Evolutionary conservation across 139 green algal species (phyloP).

Genomic region (Marvania coccoides): DNA sequence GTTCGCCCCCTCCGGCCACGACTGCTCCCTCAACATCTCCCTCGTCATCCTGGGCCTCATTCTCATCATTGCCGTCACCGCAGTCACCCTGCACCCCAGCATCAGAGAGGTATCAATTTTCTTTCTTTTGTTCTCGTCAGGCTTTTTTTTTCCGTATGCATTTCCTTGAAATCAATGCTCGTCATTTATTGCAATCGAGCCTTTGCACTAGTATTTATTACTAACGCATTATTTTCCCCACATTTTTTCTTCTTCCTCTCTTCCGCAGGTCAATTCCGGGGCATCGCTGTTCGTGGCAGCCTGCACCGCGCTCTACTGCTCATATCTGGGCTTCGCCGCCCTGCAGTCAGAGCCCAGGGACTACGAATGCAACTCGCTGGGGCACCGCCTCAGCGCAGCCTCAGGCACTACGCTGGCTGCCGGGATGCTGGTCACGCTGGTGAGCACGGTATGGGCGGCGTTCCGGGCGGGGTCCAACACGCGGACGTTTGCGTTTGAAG

Average conservation of each 20-base stretch:
- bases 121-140: neutral
- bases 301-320: constrained; percentile 77
- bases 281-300: constrained; percentile 80
- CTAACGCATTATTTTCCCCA: neutral
- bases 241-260: neutral
- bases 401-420: constrained; percentile 66
- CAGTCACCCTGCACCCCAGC: constrained; percentile 52
- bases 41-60: constrained; percentile 75
- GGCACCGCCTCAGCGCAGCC: constrained; percentile 53
- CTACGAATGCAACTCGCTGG: constrained; percentile 90
- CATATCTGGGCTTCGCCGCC: constrained; percentile 84
- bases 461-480: constrained; percentile 85
- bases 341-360: constrained; percentile 76
- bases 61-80: constrained; percentile 51
- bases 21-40: constrained; percentile 85
- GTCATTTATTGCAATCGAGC: neutral
- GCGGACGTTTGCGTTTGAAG: constrained; percentile 47
- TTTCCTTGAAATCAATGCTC: too few species aligned
- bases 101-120: constrained; percentile 3
- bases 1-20: constrained; percentile 71
- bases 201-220: neutral
- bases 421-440: constrained; percentile 77
- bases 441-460: constrained; percentile 79
- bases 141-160: too few species aligned
- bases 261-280: neutral